Evolutionary conservation across 1,284 basidiomycete genomes (phyloP).

Genomic region (Ceraceosorus guamensis): DNA sequence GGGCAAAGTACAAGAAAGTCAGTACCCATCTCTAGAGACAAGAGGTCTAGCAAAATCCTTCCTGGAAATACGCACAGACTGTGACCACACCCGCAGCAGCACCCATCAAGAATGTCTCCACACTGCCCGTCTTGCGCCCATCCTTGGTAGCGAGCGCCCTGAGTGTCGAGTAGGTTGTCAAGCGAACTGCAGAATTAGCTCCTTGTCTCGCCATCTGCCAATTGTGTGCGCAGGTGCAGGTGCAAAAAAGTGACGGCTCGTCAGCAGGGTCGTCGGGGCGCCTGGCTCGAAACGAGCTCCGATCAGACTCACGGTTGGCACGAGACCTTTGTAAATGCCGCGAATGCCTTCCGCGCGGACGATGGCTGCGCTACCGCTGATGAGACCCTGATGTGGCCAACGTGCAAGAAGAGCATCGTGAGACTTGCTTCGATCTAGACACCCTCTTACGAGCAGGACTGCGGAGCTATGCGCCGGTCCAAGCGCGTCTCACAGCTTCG

Average conservation of each 20-base stretch:
- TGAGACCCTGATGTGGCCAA: constrained; percentile 62
- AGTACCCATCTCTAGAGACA: no score
- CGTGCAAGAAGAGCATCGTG: no score
- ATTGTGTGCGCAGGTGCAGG: not conserved
- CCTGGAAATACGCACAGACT: constrained; percentile 59
- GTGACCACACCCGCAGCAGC: constrained; percentile 89
- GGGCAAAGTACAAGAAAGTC: no score
- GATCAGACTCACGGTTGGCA: constrained; percentile 59
- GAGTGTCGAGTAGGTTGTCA: constrained; percentile 83
- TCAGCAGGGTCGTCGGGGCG: not conserved
- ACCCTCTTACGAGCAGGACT: no score
- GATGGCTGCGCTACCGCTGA: constrained; percentile 77
- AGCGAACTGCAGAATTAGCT: constrained; percentile 87
- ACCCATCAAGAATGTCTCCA: constrained; percentile 80
- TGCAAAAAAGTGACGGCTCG: not conserved
- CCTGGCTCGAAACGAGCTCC: not conserved
- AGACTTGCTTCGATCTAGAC: no score
- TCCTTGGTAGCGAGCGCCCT: constrained; percentile 52
- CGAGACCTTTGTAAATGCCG: constrained; percentile 79
- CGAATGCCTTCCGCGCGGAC: constrained; percentile 68
- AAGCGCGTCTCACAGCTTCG: not conserved
- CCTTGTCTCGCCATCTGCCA: constrained; percentile 94
- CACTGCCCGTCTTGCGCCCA: constrained; percentile 57
- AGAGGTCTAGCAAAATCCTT: not conserved
- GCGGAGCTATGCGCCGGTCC: no score